A percentile compares a stretch with the other conserved stretches of the same genome.
Evolutionary conservation across 495 filamentous ascomycete species (phyloP).

Genomic region (Talaromyces borbonicus): DNA sequence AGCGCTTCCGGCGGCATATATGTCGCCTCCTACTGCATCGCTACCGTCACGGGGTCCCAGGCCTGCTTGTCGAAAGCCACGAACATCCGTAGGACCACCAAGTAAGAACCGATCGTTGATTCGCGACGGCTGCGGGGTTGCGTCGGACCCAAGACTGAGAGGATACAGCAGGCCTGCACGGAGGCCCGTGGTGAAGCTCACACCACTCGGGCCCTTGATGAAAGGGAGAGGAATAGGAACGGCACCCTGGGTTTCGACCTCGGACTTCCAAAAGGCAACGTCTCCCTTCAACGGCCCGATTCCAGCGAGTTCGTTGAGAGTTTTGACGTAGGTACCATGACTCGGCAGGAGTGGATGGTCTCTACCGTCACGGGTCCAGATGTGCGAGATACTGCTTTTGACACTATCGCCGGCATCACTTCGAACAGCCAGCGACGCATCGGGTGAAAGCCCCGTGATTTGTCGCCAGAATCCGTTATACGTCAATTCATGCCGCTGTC

Average conservation of each 20-base stretch:
- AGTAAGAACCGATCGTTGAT: constrained; percentile 93
- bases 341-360: constrained; percentile 77
- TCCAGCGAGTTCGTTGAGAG: constrained; percentile 73
- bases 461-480: constrained; percentile 84
- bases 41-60: constrained; percentile 76
- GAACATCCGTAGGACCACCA: constrained; percentile 87
- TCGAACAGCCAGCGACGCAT: constrained; percentile 70
- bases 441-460: constrained; percentile 61
- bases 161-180: constrained; percentile 56
- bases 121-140: constrained; percentile 51
- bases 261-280: constrained; percentile 80
- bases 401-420: constrained; percentile 82
- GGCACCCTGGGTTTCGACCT: constrained; percentile 69
- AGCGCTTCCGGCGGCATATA: constrained; percentile 79
- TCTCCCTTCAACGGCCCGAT: constrained; percentile 78
- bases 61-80: constrained; percentile 83
- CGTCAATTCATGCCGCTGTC: constrained; percentile 60
- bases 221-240: constrained; percentile 61
- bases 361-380: constrained; percentile 66
- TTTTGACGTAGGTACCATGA: constrained; percentile 66
- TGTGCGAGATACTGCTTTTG: constrained; percentile 77
- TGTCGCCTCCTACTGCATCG: constrained; percentile 83
- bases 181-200: constrained; percentile 58
- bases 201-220: constrained; percentile 56
- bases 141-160: constrained; percentile 42